Percentiles rank a stretch among this genome's conserved stretches.
phyloP scores from a whole-genome alignment of 2,329 filamentous ascomycete species.

The Penicillium expansum region DNA sequence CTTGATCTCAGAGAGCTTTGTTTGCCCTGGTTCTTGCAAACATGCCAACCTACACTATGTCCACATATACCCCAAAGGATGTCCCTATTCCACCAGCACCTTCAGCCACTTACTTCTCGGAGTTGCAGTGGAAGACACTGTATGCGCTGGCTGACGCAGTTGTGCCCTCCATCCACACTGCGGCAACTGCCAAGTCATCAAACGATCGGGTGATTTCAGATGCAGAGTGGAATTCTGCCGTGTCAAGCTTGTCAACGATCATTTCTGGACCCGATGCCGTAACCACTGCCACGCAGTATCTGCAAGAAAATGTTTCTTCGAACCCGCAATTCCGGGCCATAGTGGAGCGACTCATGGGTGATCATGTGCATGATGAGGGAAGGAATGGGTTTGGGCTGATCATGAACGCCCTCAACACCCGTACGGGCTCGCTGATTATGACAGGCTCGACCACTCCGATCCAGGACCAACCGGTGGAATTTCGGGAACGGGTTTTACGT shows the following conservation, averaged over 20 bases:
- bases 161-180: constrained; percentile 52
- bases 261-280: constrained; percentile 35
- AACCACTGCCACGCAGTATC: constrained; percentile 44
- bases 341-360: constrained; percentile 49
- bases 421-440: constrained; percentile 55
- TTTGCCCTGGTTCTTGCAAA: not conserved
- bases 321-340: constrained; percentile 51
- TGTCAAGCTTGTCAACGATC: constrained; percentile 27
- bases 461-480: constrained; percentile 52
- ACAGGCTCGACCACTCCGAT: constrained; percentile 58
- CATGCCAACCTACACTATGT: not conserved
- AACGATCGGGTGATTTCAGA: constrained; percentile 41
- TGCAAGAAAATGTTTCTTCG: constrained; percentile 49
- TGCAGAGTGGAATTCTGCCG: constrained; percentile 42
- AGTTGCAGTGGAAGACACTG: constrained; percentile 58
- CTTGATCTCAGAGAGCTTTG: not conserved
- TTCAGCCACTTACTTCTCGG: constrained; percentile 50
- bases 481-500: constrained; percentile 54
- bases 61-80: constrained; percentile 32
- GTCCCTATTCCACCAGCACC: constrained; percentile 48
- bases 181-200: constrained; percentile 32
- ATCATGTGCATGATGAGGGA: constrained; percentile 50
- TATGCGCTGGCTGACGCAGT: constrained; percentile 58
- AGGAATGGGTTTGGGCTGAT: constrained; percentile 52
- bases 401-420: constrained; percentile 54